Base-by-base conservation (phyloP, 2,329 filamentous ascomycete genomes). In the Aspergillus sp. region DNA sequence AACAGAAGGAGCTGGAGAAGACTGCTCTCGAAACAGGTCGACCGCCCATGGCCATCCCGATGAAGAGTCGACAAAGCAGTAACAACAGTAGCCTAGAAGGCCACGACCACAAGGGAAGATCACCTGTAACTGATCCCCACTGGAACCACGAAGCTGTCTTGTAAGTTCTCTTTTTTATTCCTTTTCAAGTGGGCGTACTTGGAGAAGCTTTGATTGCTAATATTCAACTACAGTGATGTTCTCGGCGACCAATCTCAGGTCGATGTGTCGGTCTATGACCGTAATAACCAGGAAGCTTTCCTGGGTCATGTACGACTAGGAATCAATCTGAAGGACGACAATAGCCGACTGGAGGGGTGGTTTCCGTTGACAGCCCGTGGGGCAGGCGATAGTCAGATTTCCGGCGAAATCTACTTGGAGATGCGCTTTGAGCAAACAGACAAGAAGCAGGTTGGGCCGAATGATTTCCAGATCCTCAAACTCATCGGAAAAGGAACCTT, bases 401-500 rank as follows among this genome's bases (percentile, higher is more conserved):
- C 78, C 1, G 93, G 93, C 41, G 91, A 98, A 62, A 86, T 98
- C 40, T 88, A 88, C 54, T 81, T 98, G 37, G 85, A 90, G 56
- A 85, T 95, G 45, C 77, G 81, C 13, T 98, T 93, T 65, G 88
- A 95, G 60, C 83, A 85, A 61, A 85, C 85, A 1, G 90, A 94
- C 50, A 91, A 88, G 74, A 94, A 85, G 66, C 88, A 93, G 51
- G 94, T 91, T 59, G 93, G 93, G 2, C 93, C 93, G 2, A 89
- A 89, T 54, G 93, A 98, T 64, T 98, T 98, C 67, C 85, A 95
- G 57, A 94, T 98, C 41, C 72, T 98, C 49, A 93, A 95, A 66
- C 81, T 98, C 44, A 97, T 98, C 53, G 93, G 93, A 50, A 97
- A 97, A 70, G 93, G 93, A 43, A 98, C 93, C 0, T 98, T 98